These are phyloP conservation scores for Danielozyma ontarioensis DNA, from an alignment of 805 yeast genomes.

Conservation along the genomic window DNA sequence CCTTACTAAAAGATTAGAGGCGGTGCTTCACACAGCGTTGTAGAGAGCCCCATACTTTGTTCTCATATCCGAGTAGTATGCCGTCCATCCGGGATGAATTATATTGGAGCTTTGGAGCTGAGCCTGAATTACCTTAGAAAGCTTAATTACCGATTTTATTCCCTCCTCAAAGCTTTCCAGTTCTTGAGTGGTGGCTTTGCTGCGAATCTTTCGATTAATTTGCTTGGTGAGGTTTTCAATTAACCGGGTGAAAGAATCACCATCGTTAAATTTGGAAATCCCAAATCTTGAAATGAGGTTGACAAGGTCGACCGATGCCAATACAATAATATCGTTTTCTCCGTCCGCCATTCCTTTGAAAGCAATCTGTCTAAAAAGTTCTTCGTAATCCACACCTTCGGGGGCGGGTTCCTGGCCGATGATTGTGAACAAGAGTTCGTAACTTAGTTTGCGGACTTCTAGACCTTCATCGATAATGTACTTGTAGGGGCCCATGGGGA, in stretches of 20 bases:
- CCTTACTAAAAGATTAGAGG: too few relatives aligned
- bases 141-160: constrained; percentile 24
- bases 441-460: constrained; percentile 65
- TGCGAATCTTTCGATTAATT: constrained; percentile 45
- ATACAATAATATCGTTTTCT: constrained; percentile 52
- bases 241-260: constrained; percentile 20
- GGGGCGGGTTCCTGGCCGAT: constrained; percentile 20
- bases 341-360: constrained; percentile 53
- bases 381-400: constrained; percentile 13
- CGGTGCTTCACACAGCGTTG: too few relatives aligned
- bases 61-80: background rate
- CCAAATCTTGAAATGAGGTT: constrained; percentile 30
- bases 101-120: background rate
- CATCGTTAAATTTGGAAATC: constrained; percentile 11
- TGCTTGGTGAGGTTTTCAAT: constrained; percentile 30
- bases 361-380: constrained; percentile 39
- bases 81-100: background rate
- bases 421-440: constrained; percentile 62
- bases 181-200: constrained; percentile 65
- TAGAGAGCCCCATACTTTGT: background rate
- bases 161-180: constrained; percentile 52
- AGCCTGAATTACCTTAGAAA: constrained; percentile 19
- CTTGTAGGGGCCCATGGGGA: constrained; percentile 85
- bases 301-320: constrained; percentile 40
- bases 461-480: constrained; percentile 76